Percentiles rank a stretch among this genome's conserved stretches.
These are phyloP conservation scores for Rhodotorula sp. DNA, from an alignment of 1,284 basidiomycete genomes.

Conservation along the genomic window DNA sequence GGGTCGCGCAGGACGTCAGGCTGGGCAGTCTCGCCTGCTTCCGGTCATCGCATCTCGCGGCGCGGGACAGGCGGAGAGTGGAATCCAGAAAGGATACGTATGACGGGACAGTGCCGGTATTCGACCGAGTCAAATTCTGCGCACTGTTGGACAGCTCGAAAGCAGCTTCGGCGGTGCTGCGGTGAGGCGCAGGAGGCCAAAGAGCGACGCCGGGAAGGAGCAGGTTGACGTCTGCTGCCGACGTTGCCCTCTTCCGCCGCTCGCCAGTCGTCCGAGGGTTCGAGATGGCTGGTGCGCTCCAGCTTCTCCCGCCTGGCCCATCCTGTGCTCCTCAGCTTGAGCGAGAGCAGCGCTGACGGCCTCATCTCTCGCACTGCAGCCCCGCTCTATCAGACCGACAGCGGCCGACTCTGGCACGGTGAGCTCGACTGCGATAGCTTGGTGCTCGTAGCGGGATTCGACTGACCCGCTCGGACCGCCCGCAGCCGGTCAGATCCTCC, in stretches of 20 bases:
- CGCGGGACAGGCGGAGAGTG: no score
- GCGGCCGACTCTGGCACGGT: constrained; percentile 41
- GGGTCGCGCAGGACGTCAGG: no score
- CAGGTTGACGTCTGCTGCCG: neutral
- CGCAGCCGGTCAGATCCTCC: constrained; percentile 42
- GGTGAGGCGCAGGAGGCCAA: no score
- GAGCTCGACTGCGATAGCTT: neutral
- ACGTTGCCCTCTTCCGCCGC: neutral
- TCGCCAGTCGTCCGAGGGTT: neutral
- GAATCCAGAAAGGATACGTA: no score
- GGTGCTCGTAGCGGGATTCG: neutral
- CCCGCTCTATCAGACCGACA: constrained; percentile 42
- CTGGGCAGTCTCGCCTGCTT: no score
- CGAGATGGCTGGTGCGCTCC: neutral
- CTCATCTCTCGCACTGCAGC: constrained; percentile 15
- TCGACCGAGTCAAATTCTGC: no score
- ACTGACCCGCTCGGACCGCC: neutral
- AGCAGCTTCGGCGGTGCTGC: no score
- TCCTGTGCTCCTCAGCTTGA: no score
- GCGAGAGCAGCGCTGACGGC: neutral
- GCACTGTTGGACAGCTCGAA: no score
- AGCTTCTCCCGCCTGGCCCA: neutral
- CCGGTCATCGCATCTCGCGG: no score
- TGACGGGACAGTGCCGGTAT: no score
- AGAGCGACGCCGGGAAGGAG: no score